A percentile compares a stretch with the other conserved stretches of the same genome.
Evolutionary conservation across 2,329 filamentous ascomycete species (phyloP).

Genomic region (Dichotomopilus funicola): DNA sequence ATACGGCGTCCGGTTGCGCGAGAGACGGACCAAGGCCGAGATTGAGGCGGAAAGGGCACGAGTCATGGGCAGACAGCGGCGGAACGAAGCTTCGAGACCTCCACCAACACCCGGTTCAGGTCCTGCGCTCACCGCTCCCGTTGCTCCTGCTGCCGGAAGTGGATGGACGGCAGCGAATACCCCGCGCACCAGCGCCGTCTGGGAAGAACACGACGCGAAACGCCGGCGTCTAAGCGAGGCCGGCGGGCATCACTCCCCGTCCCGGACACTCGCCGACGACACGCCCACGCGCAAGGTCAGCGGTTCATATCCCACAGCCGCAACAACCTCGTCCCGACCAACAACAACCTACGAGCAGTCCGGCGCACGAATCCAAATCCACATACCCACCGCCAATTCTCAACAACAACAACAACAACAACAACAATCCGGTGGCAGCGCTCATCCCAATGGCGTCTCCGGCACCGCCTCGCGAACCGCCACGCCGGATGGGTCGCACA

Average conservation of each 20-base stretch:
- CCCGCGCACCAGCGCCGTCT: conserved; percentile 6
- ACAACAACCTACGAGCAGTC: conserved; percentile 13
- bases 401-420: neutral
- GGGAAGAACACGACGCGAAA: conserved; percentile 25
- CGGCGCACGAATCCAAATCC: conserved; percentile 10
- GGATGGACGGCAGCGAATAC: conserved; percentile 22
- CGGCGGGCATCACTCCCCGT: conserved; percentile 16
- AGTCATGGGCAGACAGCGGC: conserved; percentile 3
- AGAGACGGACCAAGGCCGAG: conserved; percentile 41
- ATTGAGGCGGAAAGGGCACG: conserved; percentile 27
- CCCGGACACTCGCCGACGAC: conserved; percentile 9
- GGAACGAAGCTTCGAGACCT: neutral
- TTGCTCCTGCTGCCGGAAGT: neutral
- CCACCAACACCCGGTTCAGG: neutral
- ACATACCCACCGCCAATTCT: conserved; percentile 1
- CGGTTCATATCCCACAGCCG: too few relatives aligned
- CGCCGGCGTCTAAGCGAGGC: conserved; percentile 21
- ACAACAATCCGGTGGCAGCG: neutral
- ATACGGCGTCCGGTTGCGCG: conserved; percentile 49
- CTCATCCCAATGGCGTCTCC: neutral
- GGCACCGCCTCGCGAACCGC: neutral
- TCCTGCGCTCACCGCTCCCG: neutral
- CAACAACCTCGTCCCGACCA: conserved; percentile 26
- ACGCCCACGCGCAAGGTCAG: conserved; percentile 18
- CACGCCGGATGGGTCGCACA: conserved; percentile 1